A percentile compares a stretch with the other conserved stretches of the same genome.
Evolutionary conservation across 257 asterid genomes (phyloP).

Genomic region (Gentiana dahurica): DNA sequence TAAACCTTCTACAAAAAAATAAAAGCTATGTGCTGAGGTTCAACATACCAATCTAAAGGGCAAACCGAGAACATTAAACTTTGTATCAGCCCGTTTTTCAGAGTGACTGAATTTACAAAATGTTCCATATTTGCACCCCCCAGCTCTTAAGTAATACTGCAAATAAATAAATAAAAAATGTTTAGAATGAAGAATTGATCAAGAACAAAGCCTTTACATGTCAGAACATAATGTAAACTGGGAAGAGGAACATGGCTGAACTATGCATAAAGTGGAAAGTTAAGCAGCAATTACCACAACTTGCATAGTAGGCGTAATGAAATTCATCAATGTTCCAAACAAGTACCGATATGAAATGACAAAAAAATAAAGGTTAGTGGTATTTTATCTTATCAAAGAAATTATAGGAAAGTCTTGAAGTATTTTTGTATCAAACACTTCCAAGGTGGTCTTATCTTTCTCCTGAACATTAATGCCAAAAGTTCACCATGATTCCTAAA

Average conservation of each 20-base stretch:
- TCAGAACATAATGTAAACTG: neutral
- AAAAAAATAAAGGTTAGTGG: too few relatives aligned
- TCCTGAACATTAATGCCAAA: too few relatives aligned
- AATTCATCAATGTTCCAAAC: too few relatives aligned
- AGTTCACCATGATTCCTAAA: too few relatives aligned
- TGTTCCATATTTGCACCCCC: conserved; percentile 70
- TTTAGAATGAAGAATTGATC: neutral
- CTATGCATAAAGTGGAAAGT: too few relatives aligned
- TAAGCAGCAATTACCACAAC: too few relatives aligned
- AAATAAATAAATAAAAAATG: conserved; percentile 2
- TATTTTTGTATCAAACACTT: too few relatives aligned
- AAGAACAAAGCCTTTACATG: neutral
- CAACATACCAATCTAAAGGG: conserved; percentile 55
- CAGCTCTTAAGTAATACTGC: conserved; percentile 67
- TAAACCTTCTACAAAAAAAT: neutral
- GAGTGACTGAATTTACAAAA: conserved; percentile 56
- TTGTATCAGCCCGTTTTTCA: conserved; percentile 23
- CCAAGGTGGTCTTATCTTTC: too few relatives aligned
- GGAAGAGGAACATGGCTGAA: neutral
- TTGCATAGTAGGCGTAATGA: too few relatives aligned
- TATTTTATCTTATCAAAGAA: too few relatives aligned
- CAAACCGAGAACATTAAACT: conserved; percentile 61
- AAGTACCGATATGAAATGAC: too few relatives aligned
- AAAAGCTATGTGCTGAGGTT: conserved; percentile 5
- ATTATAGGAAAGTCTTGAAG: too few relatives aligned